Evolutionary conservation across 805 yeast genomes (phyloP).

Genomic region (Kodamaea sagamina): DNA sequence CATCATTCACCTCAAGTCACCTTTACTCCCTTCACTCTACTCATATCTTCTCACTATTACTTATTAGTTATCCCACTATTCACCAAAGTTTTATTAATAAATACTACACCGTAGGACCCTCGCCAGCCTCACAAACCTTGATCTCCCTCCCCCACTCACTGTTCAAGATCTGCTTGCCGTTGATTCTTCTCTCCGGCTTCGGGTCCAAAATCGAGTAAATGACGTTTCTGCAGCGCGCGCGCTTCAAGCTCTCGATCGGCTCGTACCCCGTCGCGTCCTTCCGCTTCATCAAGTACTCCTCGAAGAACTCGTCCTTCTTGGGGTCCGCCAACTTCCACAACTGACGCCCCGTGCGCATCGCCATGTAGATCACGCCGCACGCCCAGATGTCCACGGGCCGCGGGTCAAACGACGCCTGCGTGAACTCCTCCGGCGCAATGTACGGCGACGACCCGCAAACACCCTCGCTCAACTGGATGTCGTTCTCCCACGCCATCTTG

Average conservation of each 20-base stretch:
- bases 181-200: slow-evolving; percentile 81
- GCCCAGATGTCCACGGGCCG: slow-evolving; percentile 88
- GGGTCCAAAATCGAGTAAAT: slow-evolving; percentile 94
- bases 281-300: slow-evolving; percentile 72
- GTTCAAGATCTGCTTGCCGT: slow-evolving; percentile 82
- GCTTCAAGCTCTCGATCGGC: slow-evolving; percentile 82
- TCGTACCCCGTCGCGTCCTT: slow-evolving; percentile 85
- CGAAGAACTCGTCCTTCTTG: slow-evolving; percentile 77
- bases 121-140: slow-evolving; percentile 72
- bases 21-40: no score
- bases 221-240: slow-evolving; percentile 90
- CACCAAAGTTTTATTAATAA: slow-evolving; percentile 9
- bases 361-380: slow-evolving; percentile 90
- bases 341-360: slow-evolving; percentile 92
- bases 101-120: slow-evolving; percentile 21
- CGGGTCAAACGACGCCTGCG: slow-evolving; percentile 69
- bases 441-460: slow-evolving; percentile 87
- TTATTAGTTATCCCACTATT: no score
- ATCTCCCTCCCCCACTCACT: slow-evolving; percentile 97
- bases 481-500: slow-evolving; percentile 81
- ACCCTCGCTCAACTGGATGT: slow-evolving; percentile 69
- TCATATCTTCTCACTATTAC: no score
- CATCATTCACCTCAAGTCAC: no score
- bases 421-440: slow-evolving; percentile 87
- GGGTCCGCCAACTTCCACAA: slow-evolving; percentile 82